Percentiles rank a stretch among this genome's conserved stretches.
Conservation (phyloP, 2,329 filamentous ascomycete genomes). For the Hypoxylon sp. region DNA sequence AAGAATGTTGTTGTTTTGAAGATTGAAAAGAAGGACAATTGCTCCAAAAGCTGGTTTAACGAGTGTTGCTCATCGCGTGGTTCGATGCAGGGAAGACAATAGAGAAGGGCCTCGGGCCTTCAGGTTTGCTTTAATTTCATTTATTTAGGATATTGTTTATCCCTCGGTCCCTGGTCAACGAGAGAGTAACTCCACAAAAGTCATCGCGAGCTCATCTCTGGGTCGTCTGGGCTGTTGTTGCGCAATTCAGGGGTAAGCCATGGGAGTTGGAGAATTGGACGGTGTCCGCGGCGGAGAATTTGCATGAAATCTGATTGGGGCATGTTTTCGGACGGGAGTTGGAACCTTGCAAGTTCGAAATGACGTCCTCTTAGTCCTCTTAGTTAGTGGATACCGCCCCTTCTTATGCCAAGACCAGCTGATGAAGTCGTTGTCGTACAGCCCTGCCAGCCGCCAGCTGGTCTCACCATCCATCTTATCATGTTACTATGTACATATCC, state of each 20-base stretch:
- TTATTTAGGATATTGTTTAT: conserved; percentile 44
- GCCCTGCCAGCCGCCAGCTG: conserved; percentile 8
- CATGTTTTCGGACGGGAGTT: conserved; percentile 31
- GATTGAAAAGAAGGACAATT: conserved; percentile 1
- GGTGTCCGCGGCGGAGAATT: conserved; percentile 34
- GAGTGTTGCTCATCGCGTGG: conserved; percentile 19
- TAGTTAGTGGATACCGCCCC: conserved; percentile 1
- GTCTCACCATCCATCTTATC: not conserved
- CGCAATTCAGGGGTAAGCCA: conserved; percentile 38
- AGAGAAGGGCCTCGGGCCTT: conserved; percentile 26
- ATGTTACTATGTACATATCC: not conserved
- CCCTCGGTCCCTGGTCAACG: conserved; percentile 41
- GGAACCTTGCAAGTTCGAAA: conserved; percentile 41
- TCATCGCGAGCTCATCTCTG: conserved; percentile 39
- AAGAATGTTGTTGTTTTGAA: conserved; percentile 20
- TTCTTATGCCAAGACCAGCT: not conserved
- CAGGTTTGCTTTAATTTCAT: conserved; percentile 45
- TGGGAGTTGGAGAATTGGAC: conserved; percentile 21
- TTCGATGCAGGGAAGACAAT: not conserved
- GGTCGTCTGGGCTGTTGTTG: conserved; percentile 39
- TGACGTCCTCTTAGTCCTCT: conserved; percentile 41
- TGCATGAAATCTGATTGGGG: conserved; percentile 33
- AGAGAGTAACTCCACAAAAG: conserved; percentile 35
- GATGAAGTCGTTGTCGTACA: conserved; percentile 1
- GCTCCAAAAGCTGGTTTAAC: conserved; percentile 8